Base-by-base conservation (phyloP, 768 basidiomycete genomes). In the Tubosaeta sp. region DNA sequence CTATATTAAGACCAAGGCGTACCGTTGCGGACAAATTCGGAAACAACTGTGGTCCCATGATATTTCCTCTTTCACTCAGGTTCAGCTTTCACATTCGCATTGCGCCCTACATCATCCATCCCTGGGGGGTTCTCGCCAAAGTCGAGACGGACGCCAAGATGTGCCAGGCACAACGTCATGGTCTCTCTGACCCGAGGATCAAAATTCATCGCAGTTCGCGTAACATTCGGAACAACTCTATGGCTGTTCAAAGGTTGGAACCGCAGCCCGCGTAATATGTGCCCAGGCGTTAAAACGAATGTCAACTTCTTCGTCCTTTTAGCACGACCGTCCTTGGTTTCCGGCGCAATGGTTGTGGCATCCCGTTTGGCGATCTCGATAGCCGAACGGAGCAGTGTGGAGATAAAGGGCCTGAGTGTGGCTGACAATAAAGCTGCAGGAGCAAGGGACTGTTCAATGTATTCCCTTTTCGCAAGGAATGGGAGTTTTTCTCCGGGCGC, bases 371-470 rank as follows among this genome's bases (percentile, higher is more conserved):
- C 63, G 19, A 61, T 59, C 29, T 70, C 70, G 16, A 72, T 46
- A 0, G 65, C 76, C 25, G 68, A 59, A 5, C 58, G 64, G 14
- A 75, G 63, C 5, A 76, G 56, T 10, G 63, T 53, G 35, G 67
- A 65, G 19, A 74, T 61, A 25, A 77, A 57, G 6, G 64, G 64
- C 48, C 60, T 67, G 27, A 70, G 57, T 8, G 61, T 51, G 43
- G 67, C 61, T 8, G 75, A 60, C 44, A 77, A 59, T n/a, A 75
- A 32, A 14, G 74, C 75, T 6, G 64, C 64, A 4, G 74, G 69
- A 17, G 70, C 68, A n/a, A 77, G 59, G 2, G 46, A 45, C 6
- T 43, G 59, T 39, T 69, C 71, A 8, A 58, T 46, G 12, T 48
- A 32, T 50, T 52, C 60, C 51, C 41, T 59, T n/a, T 44, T 52